Evolutionary conservation across 768 basidiomycete species (phyloP).

Genomic region (Rhizopogon roseolus): DNA sequence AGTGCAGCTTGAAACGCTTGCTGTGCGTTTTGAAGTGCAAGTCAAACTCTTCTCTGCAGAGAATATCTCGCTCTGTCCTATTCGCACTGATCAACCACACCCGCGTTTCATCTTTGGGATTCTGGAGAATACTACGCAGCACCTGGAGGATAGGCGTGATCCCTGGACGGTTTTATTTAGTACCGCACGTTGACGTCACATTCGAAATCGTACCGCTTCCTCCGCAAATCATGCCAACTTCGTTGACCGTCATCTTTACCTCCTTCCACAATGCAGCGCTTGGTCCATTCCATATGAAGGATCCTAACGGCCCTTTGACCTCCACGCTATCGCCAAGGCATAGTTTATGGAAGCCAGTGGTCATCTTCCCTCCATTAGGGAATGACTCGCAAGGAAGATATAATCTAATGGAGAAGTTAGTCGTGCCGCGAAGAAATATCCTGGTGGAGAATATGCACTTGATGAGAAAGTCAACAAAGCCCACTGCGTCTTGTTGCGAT

Average conservation of each 20-base stretch:
- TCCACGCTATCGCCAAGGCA: slow-evolving; percentile 45
- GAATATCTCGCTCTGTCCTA: slow-evolving; percentile 43
- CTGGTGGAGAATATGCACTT: slow-evolving; percentile 30
- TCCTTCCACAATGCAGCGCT: slow-evolving; percentile 35
- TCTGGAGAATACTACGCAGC: slow-evolving; percentile 40
- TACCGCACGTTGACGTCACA: not conserved
- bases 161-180: slow-evolving; percentile 18
- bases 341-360: slow-evolving; percentile 42
- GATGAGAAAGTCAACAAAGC: slow-evolving; percentile 49
- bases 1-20: slow-evolving; percentile 34
- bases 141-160: slow-evolving; percentile 60
- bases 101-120: slow-evolving; percentile 33
- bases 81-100: slow-evolving; percentile 49
- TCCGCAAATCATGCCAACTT: slow-evolving; percentile 52
- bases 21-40: slow-evolving; percentile 23
- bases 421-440: not conserved
- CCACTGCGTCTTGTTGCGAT: slow-evolving; percentile 34
- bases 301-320: slow-evolving; percentile 56
- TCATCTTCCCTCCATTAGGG: slow-evolving; percentile 49
- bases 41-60: slow-evolving; percentile 47
- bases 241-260: slow-evolving; percentile 25
- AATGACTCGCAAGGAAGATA: slow-evolving; percentile 35
- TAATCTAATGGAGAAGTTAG: slow-evolving; percentile 26
- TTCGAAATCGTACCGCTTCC: slow-evolving; percentile 40
- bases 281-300: slow-evolving; percentile 46